Conservation (phyloP, 805 yeast genomes). For the Schizosaccharomyces lindneri region DNA sequence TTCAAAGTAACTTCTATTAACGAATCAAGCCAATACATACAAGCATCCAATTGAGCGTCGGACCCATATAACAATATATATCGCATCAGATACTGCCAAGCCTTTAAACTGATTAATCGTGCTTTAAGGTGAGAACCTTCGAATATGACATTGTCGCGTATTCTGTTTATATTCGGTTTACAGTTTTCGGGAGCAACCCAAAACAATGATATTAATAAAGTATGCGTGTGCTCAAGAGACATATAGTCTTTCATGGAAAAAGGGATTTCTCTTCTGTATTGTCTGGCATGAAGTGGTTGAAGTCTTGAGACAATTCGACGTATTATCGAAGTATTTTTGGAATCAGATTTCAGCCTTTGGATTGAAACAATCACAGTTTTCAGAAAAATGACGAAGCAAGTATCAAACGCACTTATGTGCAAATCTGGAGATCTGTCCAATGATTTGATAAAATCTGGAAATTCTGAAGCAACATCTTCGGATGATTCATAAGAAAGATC, state of each 20-base stretch:
- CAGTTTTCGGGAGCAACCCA: constrained; percentile 9
- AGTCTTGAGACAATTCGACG: constrained; percentile 9
- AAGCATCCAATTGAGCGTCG: not conserved
- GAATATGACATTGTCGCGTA: constrained; percentile 10
- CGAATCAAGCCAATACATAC: not conserved
- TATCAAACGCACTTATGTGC: constrained; percentile 8
- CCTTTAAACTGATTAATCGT: constrained; percentile 10
- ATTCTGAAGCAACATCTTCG: constrained; percentile 2
- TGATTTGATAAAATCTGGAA: constrained; percentile 9
- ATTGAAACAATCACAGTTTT: constrained; percentile 8
- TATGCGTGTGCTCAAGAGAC: constrained; percentile 9
- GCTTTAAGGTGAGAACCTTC: constrained; percentile 9
- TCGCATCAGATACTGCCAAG: constrained; percentile 9
- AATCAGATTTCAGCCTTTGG: not conserved
- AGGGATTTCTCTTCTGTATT: constrained; percentile 7
- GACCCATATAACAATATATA: constrained; percentile 1
- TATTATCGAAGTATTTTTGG: not conserved
- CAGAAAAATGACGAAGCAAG: constrained; percentile 10
- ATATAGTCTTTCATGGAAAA: constrained; percentile 8
- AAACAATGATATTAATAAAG: constrained; percentile 9
- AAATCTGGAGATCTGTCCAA: constrained; percentile 4
- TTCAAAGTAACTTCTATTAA: not conserved
- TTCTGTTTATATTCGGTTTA: constrained; percentile 8
- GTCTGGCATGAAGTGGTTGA: constrained; percentile 10
- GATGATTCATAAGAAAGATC: not conserved